Evolutionary conservation across 164 flowering plant species (phyloP).

Genomic region (Protea cynaroides): DNA sequence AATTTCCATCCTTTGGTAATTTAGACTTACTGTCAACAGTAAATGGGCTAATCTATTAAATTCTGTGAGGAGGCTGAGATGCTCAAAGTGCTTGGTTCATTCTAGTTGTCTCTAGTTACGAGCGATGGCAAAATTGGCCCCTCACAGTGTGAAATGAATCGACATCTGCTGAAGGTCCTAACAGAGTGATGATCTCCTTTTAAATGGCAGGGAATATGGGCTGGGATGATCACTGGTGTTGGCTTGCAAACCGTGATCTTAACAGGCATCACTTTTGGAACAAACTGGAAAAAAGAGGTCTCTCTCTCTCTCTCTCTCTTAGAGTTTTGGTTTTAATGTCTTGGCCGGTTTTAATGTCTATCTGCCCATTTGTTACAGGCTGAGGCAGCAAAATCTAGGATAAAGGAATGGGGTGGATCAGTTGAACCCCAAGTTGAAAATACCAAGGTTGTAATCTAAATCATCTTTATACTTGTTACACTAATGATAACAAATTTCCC

Average conservation of each 20-base stretch:
- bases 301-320: neutral
- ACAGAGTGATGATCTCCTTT: neutral
- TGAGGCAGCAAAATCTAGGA: constrained; percentile 11
- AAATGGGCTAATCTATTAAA: too few relatives aligned
- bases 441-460: neutral
- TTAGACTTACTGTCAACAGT: too few relatives aligned
- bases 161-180: too few relatives aligned
- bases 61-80: too few relatives aligned
- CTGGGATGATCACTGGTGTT: constrained; percentile 30
- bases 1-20: too few relatives aligned
- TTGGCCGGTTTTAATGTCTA: too few relatives aligned
- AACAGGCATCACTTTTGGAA: constrained; percentile 17
- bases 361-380: constrained; percentile 11
- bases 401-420: constrained; percentile 23
- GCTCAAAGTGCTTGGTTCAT: too few relatives aligned
- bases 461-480: neutral
- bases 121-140: too few relatives aligned
- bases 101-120: too few relatives aligned
- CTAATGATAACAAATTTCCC: neutral
- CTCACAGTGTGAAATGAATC: too few relatives aligned
- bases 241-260: constrained; percentile 25
- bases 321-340: too few relatives aligned
- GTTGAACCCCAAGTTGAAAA: constrained; percentile 10
- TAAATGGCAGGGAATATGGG: constrained; percentile 29
- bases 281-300: constrained; percentile 34